Base-by-base conservation (phyloP, 352 stramenopile species). In the Phytophthora fragariae region DNA sequence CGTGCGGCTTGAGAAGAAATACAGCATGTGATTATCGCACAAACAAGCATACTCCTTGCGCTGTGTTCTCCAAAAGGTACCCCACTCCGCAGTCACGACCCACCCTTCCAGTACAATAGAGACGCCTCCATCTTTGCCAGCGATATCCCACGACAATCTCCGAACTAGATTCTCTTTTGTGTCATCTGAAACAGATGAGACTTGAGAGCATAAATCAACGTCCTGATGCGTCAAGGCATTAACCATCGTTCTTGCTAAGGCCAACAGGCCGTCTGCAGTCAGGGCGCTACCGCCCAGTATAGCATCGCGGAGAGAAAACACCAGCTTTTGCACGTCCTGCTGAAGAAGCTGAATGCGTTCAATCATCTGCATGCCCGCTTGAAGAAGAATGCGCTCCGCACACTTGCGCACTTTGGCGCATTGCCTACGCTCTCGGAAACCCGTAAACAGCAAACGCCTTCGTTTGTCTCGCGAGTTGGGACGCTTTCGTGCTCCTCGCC, bases 61-160 rank as follows among this genome's bases (percentile, higher is more conserved):
- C 60, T 92, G 79, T 50, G 85, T 85, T 41, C 87, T 85, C 87
- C 87, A 94, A 44, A 92, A 81, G 0, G 81, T 77, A 4, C 83
- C 71, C 87, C 87, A 94, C 55, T 92, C 81, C 21, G 79, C 82
- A 41, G 80, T 83, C 10, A 84, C 70, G 10, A 94, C 82, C 67
- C 81, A 90, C 0, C 86, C 83, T 47, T 85, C 67, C 60, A 83
- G 72, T 31, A 86, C 17, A 57, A 75, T 61, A 2, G 39, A 53
- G 29, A 60, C 63, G 33, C 62, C 55, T 57, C 65, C 76, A 64
- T 73, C 66, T 55, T 62, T 75, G 19, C 76, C 65, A 60, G 61
- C 68, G 65, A 75, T 53, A 49, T 77, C 72, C 54, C 66, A 70
- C 27, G 72, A 79, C 29, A 78, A 54, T n/a, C 52, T 66, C 41